A percentile compares a stretch with the other conserved stretches of the same genome.
Evolutionary conservation across 257 asterid genomes (phyloP).

Genomic region (Solanum chiquidenum): DNA sequence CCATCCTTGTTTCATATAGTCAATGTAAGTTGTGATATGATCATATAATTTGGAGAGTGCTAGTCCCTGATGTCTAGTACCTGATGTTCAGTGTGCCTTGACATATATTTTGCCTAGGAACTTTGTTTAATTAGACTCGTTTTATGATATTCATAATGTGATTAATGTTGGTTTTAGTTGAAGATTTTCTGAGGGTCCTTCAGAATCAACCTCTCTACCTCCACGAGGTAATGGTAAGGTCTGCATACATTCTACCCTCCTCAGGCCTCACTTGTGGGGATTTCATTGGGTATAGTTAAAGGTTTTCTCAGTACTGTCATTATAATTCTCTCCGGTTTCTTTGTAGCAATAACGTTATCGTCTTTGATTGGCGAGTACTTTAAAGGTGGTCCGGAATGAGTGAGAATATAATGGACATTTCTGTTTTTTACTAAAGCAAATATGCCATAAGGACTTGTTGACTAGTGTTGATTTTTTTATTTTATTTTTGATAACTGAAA

Average conservation of each 20-base stretch:
- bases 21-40: background rate
- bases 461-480: background rate
- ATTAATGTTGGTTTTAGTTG: background rate
- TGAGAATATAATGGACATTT: no score
- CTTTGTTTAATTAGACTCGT: background rate
- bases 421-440: background rate
- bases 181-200: background rate
- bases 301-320: background rate
- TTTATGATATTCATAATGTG: background rate
- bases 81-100: background rate
- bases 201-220: background rate
- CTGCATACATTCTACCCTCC: no score
- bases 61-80: background rate
- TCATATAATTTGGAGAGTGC: background rate
- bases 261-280: background rate
- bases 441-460: background rate
- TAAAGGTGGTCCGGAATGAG: background rate
- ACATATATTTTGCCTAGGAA: background rate
- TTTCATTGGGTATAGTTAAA: background rate
- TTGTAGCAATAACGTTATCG: background rate
- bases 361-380: background rate
- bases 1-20: background rate
- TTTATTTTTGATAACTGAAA: no score
- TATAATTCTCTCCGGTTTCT: background rate
- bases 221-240: background rate